Conservation (phyloP, 1,139 yeast genomes). For the Ogataea hybrid region DNA sequence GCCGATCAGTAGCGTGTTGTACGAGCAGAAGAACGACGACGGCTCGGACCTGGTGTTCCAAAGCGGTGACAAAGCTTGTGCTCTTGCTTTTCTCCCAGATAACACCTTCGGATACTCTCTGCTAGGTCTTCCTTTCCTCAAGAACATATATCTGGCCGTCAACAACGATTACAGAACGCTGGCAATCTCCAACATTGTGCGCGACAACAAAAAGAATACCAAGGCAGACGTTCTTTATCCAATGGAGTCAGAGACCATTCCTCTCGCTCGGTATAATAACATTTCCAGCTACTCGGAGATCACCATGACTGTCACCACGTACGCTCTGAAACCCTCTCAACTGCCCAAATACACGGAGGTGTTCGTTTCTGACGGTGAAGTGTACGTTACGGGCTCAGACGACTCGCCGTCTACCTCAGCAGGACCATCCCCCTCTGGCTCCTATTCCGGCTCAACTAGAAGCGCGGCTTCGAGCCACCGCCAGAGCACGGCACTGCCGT, state of each 20-base stretch:
- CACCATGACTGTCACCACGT: conserved; percentile 31
- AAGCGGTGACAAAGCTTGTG: conserved; percentile 61
- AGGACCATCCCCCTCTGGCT: conserved; percentile 11
- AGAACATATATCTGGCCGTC: conserved; percentile 58
- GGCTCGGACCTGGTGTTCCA: conserved; percentile 44
- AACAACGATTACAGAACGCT: conserved; percentile 59
- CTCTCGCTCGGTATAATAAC: conserved; percentile 43
- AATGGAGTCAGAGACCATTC: conserved; percentile 44
- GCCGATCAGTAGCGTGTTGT: conserved; percentile 52
- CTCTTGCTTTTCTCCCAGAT: conserved; percentile 53
- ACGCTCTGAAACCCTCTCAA: conserved; percentile 17
- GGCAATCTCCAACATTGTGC: conserved; percentile 48
- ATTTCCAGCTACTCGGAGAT: conserved; percentile 30
- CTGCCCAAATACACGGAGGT: conserved; percentile 16
- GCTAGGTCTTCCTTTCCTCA: conserved; percentile 62
- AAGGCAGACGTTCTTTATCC: conserved; percentile 14
- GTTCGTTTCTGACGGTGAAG: conserved; percentile 24
- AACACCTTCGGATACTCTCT: conserved; percentile 49
- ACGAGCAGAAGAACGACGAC: conserved; percentile 37
- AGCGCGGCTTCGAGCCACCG: conserved; percentile 3
- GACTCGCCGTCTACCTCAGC: background rate
- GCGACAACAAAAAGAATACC: conserved; percentile 10
- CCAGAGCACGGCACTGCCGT: background rate
- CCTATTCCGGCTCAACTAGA: conserved; percentile 7
- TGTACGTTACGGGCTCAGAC: conserved; percentile 14